These are phyloP conservation scores for Cornus suecica DNA, from an alignment of 148 eudicot species.

Conservation along the genomic window DNA sequence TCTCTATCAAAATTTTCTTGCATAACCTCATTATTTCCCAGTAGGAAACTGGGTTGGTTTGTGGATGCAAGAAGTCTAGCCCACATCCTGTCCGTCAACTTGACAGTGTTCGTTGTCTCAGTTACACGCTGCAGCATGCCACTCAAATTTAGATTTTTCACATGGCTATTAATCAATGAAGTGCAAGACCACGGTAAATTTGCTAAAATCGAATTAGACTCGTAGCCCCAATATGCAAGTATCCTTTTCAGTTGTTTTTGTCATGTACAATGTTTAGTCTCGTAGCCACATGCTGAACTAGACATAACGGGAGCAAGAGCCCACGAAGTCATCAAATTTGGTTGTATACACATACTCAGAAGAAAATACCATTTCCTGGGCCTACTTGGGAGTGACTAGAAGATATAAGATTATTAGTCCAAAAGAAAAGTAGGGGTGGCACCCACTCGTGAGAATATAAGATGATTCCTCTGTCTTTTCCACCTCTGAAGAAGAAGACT, in stretches of 20 bases:
- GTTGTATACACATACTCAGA: too few relatives aligned
- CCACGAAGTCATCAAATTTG: too few relatives aligned
- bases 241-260: too few relatives aligned
- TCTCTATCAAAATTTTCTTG: conserved; percentile 25
- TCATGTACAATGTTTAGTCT: neutral
- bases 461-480: too few relatives aligned
- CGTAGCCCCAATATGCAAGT: neutral
- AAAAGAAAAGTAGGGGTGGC: too few relatives aligned
- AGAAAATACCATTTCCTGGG: too few relatives aligned
- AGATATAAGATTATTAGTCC: too few relatives aligned
- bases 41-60: conserved; percentile 52
- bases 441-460: too few relatives aligned
- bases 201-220: neutral
- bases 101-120: conserved; percentile 38
- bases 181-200: neutral
- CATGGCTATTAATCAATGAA: neutral
- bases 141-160: conserved; percentile 5
- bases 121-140: conserved; percentile 44
- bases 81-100: conserved; percentile 62
- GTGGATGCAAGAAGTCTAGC: conserved; percentile 64
- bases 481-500: too few relatives aligned
- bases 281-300: too few relatives aligned
- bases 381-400: too few relatives aligned
- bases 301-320: too few relatives aligned
- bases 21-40: conserved; percentile 22